Evolutionary conservation across 2,329 filamentous ascomycete genomes (phyloP).

Genomic region (Paraphaeosphaeria sporulosa): DNA sequence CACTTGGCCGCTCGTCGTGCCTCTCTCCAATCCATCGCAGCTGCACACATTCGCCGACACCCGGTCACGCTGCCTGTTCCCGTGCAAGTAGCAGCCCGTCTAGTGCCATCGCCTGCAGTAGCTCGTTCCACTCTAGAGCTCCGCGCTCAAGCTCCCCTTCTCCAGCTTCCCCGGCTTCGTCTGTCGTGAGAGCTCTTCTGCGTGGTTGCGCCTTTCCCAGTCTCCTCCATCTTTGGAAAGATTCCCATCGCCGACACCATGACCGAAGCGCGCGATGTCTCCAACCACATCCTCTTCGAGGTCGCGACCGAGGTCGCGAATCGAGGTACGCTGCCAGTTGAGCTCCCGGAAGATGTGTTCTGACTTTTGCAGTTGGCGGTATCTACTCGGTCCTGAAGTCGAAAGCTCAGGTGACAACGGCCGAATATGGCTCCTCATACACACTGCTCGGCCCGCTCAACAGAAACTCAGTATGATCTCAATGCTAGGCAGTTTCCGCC

Average conservation of each 20-base stretch:
- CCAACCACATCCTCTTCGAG: slow-evolving; percentile 96
- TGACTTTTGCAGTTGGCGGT: slow-evolving; percentile 75
- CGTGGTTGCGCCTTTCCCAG: slow-evolving; percentile 13
- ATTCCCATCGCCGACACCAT: slow-evolving; percentile 28
- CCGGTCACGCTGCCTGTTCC: slow-evolving; percentile 6
- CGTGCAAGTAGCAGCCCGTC: slow-evolving; percentile 32
- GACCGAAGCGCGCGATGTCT: slow-evolving; percentile 71
- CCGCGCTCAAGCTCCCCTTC: slow-evolving; percentile 19
- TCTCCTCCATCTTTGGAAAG: slow-evolving; percentile 16
- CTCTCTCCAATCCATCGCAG: slow-evolving; percentile 3
- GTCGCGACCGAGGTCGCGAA: slow-evolving; percentile 97
- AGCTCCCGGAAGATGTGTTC: slow-evolving; percentile 14
- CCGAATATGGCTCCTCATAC: slow-evolving; percentile 98
- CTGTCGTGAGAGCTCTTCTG: background rate
- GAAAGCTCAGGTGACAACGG: slow-evolving; percentile 95
- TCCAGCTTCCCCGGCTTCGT: slow-evolving; percentile 1
- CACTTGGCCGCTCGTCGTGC: slow-evolving; percentile 23
- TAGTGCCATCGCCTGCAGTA: slow-evolving; percentile 37
- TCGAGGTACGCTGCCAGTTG: slow-evolving; percentile 68
- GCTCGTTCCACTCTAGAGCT: slow-evolving; percentile 24
- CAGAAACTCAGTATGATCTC: slow-evolving; percentile 75
- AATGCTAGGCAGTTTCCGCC: slow-evolving; percentile 7
- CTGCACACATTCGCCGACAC: background rate
- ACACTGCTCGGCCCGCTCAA: slow-evolving; percentile 95
- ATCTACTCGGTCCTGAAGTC: slow-evolving; percentile 99